Conservation (phyloP, 1,284 basidiomycete species). For the Pseudozyma sp. region DNA sequence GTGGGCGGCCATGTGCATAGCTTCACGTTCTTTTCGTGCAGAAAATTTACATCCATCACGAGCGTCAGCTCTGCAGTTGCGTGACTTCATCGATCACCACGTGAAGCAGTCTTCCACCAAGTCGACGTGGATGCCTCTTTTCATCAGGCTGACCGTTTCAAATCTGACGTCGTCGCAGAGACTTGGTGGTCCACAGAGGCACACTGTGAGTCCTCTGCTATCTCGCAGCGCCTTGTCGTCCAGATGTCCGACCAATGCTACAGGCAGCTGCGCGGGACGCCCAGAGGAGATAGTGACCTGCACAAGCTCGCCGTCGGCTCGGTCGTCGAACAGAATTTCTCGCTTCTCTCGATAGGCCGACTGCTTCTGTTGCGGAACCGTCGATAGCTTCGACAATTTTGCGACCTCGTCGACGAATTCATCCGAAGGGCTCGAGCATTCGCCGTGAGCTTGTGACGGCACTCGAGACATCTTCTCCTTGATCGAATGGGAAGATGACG, state of each 20-base stretch:
- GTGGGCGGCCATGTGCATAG: too few relatives aligned
- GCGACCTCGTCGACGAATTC: constrained; percentile 1
- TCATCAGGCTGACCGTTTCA: constrained; percentile 27
- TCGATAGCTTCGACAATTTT: constrained; percentile 1
- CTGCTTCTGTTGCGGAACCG: not conserved
- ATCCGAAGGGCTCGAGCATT: constrained; percentile 5
- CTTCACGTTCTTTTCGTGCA: too few relatives aligned
- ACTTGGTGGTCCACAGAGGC: constrained; percentile 28
- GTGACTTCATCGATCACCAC: constrained; percentile 10
- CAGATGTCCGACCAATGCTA: constrained; percentile 24
- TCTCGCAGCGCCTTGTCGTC: constrained; percentile 8
- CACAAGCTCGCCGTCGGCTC: constrained; percentile 3
- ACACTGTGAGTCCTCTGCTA: constrained; percentile 14
- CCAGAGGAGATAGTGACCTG: constrained; percentile 4
- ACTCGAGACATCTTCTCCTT: not conserved
- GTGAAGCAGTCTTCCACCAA: constrained; percentile 41
- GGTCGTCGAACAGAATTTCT: not conserved
- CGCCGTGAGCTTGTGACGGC: not conserved
- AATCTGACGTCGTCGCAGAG: constrained; percentile 39
- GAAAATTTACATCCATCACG: too few relatives aligned
- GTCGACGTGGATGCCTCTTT: constrained; percentile 21
- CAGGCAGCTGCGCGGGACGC: constrained; percentile 7
- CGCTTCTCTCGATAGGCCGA: not conserved
- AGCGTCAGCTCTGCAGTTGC: too few relatives aligned
- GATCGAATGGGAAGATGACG: constrained; percentile 7